Base-by-base conservation (phyloP, 495 filamentous ascomycete genomes). In the Neurospora sp. region DNA sequence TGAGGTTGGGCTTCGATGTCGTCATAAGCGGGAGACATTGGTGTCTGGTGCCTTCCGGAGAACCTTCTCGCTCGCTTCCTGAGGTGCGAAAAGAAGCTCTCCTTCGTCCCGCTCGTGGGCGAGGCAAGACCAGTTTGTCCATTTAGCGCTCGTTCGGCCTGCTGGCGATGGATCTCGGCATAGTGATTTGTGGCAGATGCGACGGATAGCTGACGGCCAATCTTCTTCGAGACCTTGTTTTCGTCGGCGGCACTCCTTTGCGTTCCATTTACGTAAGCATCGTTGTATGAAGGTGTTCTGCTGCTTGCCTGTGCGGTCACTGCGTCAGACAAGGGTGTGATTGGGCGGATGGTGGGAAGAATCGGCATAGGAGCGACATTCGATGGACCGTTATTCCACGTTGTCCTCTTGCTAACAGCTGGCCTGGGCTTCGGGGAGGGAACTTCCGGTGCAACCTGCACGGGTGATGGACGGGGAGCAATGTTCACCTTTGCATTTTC, bases 311-410 rank as follows among this genome's bases (percentile, higher is more conserved):
- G 94, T 1, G 95, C 96, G 39, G 92, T 97, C 27, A 97, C 93
- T 20, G 92, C 90, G 80, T 97, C 93, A 5, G 94, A 97, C 48
- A 99, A 81, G 27, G 96, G 96, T 9, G 96, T 98, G 27, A 98
- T 93, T 23, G 96, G 96, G 69, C 92, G 90, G 70, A 99, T 98
- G 8, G 96, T 97, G 23, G 96, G 96, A 46, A 99, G 85, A 74
- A 99, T 99, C 23, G 94, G 96, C 91, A 99, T 99, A 6, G 96
- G 96, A 48, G 96, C 95, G 39, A 90, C 92, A 79, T 92, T 96
- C 7, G 91, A 89, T 18, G 86, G 86, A 8, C 91, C 90, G 79
- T 91, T 92, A n/a, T 87, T 88, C 94, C 94, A 97, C 18, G 94
- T 97, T 14, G 92, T 89, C 78, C 94, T 89, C 82, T 98, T 98